Base-by-base conservation (phyloP, 2,329 filamentous ascomycete genomes). In the Podosphaera xanthii region DNA sequence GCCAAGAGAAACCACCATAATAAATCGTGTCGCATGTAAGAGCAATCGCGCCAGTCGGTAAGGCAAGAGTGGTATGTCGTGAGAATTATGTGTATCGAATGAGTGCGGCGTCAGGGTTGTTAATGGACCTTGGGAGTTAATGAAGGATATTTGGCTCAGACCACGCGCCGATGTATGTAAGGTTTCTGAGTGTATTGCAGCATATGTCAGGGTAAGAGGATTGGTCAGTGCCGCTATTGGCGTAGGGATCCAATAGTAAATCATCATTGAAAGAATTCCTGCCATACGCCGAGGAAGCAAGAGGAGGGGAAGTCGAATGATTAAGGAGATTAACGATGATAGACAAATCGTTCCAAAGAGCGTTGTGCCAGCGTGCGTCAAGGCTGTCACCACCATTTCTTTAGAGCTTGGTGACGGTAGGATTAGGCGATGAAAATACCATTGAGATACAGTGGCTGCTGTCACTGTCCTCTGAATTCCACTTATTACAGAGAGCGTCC, bases 371-470 rank as follows among this genome's bases (percentile, higher is more conserved):
- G 90, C 84, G 72, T 98, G 92, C 57, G 77, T 76, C 52, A 95
- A 75, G 12, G 90, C 91, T 5, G 90, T 91, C 62, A 80, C 76
- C 34, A 97, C 88, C 55, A 97, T 84, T 59, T 90, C 84, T 60
- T 78, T 77, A 0, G 88, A 90, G 0, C 87, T 82, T 2, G 89
- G 83, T 7, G 84, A 76, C 4, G 91, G 88, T 9, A 83, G 79
- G 3, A 83, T 82, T 65, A 94, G 86, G 62, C 92, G 87, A 71
- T 97, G 91, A 71, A 97, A 98, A 72, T 98, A 98, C 92, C 92
- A 98, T 71, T 98, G 92, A 48, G 88, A 94, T 33, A 97, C 91
- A 0, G 91, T 95, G 9, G 92, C 92, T 33, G 89, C 91, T 12
- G 91, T 95, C 14, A 90, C 92, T 31, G 87, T 84, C 60, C 92